Evolutionary conservation across 2,329 filamentous ascomycete species (phyloP), one percentile per base, ranked within the genome.

Genomic region (Claviceps digitariae): DNA sequence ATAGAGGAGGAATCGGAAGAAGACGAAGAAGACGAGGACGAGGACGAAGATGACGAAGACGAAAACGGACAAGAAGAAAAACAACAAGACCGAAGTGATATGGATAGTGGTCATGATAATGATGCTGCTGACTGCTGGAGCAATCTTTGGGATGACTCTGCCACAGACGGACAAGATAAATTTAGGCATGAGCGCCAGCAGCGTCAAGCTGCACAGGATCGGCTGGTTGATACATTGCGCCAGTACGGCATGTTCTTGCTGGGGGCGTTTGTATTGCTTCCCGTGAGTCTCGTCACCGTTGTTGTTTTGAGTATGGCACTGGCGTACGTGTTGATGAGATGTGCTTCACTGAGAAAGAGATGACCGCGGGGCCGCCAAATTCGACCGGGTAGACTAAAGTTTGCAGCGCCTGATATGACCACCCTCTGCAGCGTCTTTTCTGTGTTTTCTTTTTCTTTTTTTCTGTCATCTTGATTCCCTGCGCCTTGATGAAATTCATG

Each of bases 231-330:
- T 43, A 64, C 60, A 51, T 59, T 75, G 55, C 74, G 73, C 52
- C 67, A 64, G 53, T 66, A 69, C 55, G 71, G 74, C 57, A 65
- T 72, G 57, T 63, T 66, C 48, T 54, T 72, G 29, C 59, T 74
- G 52, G 74, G 70, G 13, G 70, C 71, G 17, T 59, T 71, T 50
- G 73, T 77, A 56, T 67, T 78, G 57, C 69, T 78, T 45, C 75
- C 75, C 53, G 64, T 64, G 50, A 66, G 66, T 58, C 62, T 76
- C 54, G 64, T 73, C 50, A 61, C 63, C 25, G 52, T 72, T 52
- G 65, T 70, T 55, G 60, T 67, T 48, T 56, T 67, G 49, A 62
- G 60, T 36, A 62, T 62, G 52, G 71, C 66, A 47, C 61, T 66
- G 55, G 63, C 71, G 62, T 76, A 74, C 61, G 58, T 70, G 62